A percentile compares a stretch with the other conserved stretches of the same genome.
Conservation (phyloP, 768 basidiomycete genomes). For the Trametes punicea region DNA sequence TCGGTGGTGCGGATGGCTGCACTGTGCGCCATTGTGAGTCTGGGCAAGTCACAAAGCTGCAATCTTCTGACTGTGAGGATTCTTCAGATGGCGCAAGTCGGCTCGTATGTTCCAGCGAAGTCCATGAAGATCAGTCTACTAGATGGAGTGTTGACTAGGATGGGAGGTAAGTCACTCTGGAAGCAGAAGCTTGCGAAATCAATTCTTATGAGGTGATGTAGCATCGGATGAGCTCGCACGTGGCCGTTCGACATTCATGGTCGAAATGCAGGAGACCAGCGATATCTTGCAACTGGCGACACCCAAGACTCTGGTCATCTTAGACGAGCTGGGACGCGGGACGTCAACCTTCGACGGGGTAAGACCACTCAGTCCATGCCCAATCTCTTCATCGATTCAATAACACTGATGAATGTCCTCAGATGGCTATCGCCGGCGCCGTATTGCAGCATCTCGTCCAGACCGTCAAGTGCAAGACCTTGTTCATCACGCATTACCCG, state of each 20-base stretch:
- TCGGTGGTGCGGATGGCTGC: constrained; percentile 79
- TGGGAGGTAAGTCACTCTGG: constrained; percentile 64
- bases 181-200: background rate
- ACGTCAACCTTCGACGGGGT: constrained; percentile 90
- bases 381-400: too few relatives aligned
- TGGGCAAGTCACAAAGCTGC: background rate
- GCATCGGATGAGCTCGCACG: constrained; percentile 86
- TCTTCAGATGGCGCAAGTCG: constrained; percentile 74
- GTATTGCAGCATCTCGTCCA: constrained; percentile 70
- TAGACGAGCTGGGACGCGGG: constrained; percentile 88
- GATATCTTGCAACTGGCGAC: constrained; percentile 83
- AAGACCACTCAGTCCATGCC: constrained; percentile 6
- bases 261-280: constrained; percentile 91
- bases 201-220: constrained; percentile 26
- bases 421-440: constrained; percentile 88
- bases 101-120: constrained; percentile 84
- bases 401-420: constrained; percentile 21
- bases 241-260: constrained; percentile 95
- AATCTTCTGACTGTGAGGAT: background rate
- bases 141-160: constrained; percentile 83
- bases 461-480: constrained; percentile 58
- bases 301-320: constrained; percentile 73
- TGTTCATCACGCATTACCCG: constrained; percentile 97
- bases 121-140: constrained; percentile 73
- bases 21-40: constrained; percentile 52